Conservation (phyloP, 2,329 filamentous ascomycete species). For the Aspergillus tanneri region DNA sequence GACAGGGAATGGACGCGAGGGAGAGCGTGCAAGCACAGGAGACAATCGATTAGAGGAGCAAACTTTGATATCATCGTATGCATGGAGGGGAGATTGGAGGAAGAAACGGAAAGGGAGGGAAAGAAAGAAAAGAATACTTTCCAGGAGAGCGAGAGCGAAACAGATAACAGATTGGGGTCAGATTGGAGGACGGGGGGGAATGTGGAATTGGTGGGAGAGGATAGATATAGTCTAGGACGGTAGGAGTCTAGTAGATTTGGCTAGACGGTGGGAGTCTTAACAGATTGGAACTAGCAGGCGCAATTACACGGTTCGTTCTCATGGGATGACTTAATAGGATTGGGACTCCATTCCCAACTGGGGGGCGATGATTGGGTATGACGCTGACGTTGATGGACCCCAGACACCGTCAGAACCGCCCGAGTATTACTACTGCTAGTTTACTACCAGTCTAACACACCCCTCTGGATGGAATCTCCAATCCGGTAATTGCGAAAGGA, state of each 20-base stretch:
- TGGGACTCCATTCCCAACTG: too few relatives aligned
- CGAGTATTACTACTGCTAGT: too few relatives aligned
- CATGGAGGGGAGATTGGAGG: constrained; percentile 8
- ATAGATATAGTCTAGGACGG: neutral
- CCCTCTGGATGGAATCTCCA: constrained; percentile 11
- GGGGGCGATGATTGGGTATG: neutral
- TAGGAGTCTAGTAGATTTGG: neutral
- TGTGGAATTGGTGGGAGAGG: neutral
- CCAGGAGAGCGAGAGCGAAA: neutral
- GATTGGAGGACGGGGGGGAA: constrained; percentile 8
- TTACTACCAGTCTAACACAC: too few relatives aligned
- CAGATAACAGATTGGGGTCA: constrained; percentile 5
- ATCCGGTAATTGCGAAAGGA: constrained; percentile 16
- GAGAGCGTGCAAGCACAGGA: constrained; percentile 35
- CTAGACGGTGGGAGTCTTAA: neutral
- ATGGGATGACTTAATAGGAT: neutral
- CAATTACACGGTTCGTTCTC: too few relatives aligned
- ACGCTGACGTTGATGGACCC: neutral
- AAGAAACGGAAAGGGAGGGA: constrained; percentile 1
- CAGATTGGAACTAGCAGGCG: neutral
- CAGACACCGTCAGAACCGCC: neutral
- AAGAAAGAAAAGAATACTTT: neutral
- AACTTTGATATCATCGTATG: constrained; percentile 31
- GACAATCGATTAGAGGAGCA: constrained; percentile 18
- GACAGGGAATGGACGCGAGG: constrained; percentile 30